Evolutionary conservation across 2,329 filamentous ascomycete genomes (phyloP), one percentile per base, ranked within the genome.

Genomic region (Chrysoporthe deuterocubensis): DNA sequence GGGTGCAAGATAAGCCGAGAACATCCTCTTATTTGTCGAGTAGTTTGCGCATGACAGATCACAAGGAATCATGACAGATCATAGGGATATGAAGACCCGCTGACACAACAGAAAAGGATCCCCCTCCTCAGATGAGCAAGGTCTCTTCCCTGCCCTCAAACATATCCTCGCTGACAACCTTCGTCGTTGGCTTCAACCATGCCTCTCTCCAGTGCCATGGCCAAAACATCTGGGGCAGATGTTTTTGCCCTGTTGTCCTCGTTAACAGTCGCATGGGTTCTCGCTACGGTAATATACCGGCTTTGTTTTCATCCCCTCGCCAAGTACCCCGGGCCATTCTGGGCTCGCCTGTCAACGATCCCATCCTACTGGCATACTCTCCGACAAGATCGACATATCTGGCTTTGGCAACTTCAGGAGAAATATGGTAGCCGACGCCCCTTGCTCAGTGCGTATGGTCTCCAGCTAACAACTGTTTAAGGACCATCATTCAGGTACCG

Each of bases 311-410:
- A 67, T n/a, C 65, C 65, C 34, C 60, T 67, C 37, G 46, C 65
- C 57, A 67, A 32, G 44, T 67, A 67, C 65, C 65, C 65, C 43
- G 65, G 65, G 21, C 65, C 65, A n/a, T 64, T 67, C 40, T 67
- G 65, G 65, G 65, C 65, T 40, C 60, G 65, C 52, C 56, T 67
- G 60, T 52, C 65, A 21, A 58, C 65, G 34, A 56, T 67, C 40
- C 52, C 60, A 18, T 58, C 65, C 21, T 64, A 67, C 54, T 67
- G 52, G 65, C 65, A 67, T 16, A 67, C 65, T n/a, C 32, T 67
- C 60, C 57, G 48, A 52, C 54, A 52, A 26, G 65, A 67, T 59
- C 65, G 65, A 54, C 65, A 67, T 42, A 64, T 67, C 26, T 67
- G 65, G 65, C 44, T 67, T 1, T 67, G 61, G 61, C 61, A 61